These are phyloP conservation scores for Tetrastigma voinierianum DNA, from an alignment of 164 flowering plant species.

Conservation along the genomic window DNA sequence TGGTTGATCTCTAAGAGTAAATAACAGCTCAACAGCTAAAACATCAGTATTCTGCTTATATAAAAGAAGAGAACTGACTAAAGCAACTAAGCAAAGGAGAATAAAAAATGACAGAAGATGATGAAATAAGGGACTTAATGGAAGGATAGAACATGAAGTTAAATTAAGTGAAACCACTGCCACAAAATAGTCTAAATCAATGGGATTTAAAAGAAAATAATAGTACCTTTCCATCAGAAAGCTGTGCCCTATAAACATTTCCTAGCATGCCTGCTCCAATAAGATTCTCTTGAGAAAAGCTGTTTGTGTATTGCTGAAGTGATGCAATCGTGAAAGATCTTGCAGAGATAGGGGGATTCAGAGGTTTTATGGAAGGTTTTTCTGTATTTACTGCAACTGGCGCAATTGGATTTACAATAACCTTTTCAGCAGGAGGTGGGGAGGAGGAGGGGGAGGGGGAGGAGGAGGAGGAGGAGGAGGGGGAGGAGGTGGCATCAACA, in stretches of 20 bases:
- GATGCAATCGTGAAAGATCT: slow-evolving; percentile 71
- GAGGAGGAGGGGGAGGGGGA: slow-evolving; percentile 54
- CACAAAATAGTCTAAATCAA: not conserved
- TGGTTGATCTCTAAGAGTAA: not conserved
- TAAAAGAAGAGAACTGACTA: not conserved
- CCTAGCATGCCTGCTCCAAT: slow-evolving; percentile 85
- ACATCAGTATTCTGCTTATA: not conserved
- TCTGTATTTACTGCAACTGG: slow-evolving; percentile 26
- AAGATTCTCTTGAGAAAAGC: slow-evolving; percentile 82
- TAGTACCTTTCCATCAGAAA: slow-evolving; percentile 81
- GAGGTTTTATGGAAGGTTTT: slow-evolving; percentile 27
- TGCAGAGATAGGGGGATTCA: slow-evolving; percentile 32
- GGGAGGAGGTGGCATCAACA: slow-evolving; percentile 32
- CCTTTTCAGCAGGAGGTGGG: slow-evolving; percentile 27
- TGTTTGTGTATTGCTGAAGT: slow-evolving; percentile 84
- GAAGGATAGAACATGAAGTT: not conserved
- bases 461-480: slow-evolving; percentile 29
- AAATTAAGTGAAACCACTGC: not conserved
- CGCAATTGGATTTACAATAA: slow-evolving; percentile 40
- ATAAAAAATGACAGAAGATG: not conserved
- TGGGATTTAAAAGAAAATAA: not conserved
- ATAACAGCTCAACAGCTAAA: not conserved
- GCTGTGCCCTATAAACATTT: slow-evolving; percentile 76
- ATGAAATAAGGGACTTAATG: not conserved
- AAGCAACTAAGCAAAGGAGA: not conserved